Base-by-base conservation (phyloP, 2,329 filamentous ascomycete species). In the Claviceps sp. region DNA sequence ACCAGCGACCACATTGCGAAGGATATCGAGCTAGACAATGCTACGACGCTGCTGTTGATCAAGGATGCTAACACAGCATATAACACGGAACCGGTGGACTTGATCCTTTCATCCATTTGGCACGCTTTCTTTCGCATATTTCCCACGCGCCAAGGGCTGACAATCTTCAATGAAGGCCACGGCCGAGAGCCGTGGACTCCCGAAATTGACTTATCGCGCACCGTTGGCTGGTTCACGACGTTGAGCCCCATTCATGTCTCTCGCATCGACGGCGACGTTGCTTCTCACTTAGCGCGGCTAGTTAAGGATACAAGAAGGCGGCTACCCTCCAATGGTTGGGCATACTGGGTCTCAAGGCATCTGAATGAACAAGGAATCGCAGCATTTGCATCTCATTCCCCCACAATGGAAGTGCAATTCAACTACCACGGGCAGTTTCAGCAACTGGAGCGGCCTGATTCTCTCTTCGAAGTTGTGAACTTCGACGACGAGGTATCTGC, bases 171-270 rank as follows among this genome's bases (percentile, higher is more conserved):
- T 19, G 54, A 55, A 46, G 48, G 54, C 14, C 54, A 55, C 16
- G 54, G 66, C 8, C 61, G 68, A 11, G 65, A 70, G 38, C 52
- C 64, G 1, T 65, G 60, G 61, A 56, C 60, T 47, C 40, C 56
- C 3, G 22, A 42, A 3, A 53, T 66, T 13, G 63, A 69, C 50
- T 50, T 66, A 1, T 61, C 65, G 3, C 48, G 60, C 14, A 69
- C 66, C 1, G 64, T 70, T 1, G 68, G 68, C 11, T 70, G 67
- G 67, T 70, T 70, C 54, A 68, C 68, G 1, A 64, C 64, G 2
- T 56, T 69, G n/a, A 60, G 56, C 24, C 66, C 67, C 1, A 51
- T 65, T 5, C 49, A 52, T 2, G 30, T 55, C 14, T 37, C 47
- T 17, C 50, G 50, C 8, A 37, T 11, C 13, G 38, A 34, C 5